Base-by-base conservation (phyloP, 768 basidiomycete species). In the Amanita molliuscula region DNA sequence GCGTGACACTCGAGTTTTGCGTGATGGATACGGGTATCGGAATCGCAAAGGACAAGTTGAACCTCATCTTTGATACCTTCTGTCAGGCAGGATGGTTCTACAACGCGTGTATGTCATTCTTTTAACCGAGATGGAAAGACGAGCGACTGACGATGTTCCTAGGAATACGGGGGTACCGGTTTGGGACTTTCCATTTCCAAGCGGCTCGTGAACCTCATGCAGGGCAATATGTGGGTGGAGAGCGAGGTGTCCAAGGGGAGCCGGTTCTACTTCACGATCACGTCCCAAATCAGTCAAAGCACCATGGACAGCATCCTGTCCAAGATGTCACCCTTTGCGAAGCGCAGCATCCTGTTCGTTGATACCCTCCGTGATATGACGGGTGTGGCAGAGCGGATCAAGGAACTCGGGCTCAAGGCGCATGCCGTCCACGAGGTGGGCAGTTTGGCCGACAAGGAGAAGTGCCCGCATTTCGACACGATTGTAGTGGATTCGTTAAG, bases 221-320 rank as follows among this genome's bases (percentile, higher is more conserved):
- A 90, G 58, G 96, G 96, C 41, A 90, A 95, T 60, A 89, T 99
- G 76, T 99, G 96, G 96, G 96, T 99, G 18, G 90, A 96, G 67
- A 88, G 84, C 54, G 92, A 95, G 64, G 88, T 95, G 52, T 77
- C 86, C 41, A 86, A 89, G 58, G 96, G 96, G 23, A 88, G 83
- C 70, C 84, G 83, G 66, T 95, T 97, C 78, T 95, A 88, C 79
- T 98, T 98, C 74, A 94, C 92, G 23, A 91, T 94, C 68, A 84
- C 83, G 4, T 91, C 85, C 21, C 85, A 86, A 66, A 83, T 90
- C 59, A 83, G 81, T 56, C 79, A 81, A 50, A 78, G 79, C 57
- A 75, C 83, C 9, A 73, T 87, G 62, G 91, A 93, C 47, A 73
- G 69, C 52, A 85, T 82, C 21, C 69, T 85, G 25, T 63, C 72